Conservation (phyloP, 805 yeast species). For the Candida railenensis region DNA sequence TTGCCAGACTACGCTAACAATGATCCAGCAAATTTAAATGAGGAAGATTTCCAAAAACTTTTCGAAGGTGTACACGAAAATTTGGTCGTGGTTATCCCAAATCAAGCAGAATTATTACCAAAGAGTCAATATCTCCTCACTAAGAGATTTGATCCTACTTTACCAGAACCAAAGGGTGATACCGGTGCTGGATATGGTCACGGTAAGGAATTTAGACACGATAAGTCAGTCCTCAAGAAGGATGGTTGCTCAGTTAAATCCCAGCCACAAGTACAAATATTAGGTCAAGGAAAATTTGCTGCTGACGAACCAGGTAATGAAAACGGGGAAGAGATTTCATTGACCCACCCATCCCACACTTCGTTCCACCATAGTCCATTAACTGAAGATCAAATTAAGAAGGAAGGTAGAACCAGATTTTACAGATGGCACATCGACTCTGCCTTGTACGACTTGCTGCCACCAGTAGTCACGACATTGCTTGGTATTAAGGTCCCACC, state of each 20-base stretch:
- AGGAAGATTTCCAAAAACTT: slow-evolving; percentile 61
- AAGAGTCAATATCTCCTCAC: slow-evolving; percentile 75
- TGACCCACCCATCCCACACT: slow-evolving; percentile 84
- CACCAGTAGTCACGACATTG: slow-evolving; percentile 83
- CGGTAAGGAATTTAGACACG: slow-evolving; percentile 63
- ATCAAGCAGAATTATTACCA: slow-evolving; percentile 67
- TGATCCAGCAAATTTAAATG: slow-evolving; percentile 70
- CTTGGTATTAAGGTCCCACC: slow-evolving; percentile 82
- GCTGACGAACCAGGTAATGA: slow-evolving; percentile 55
- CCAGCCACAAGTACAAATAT: slow-evolving; percentile 88
- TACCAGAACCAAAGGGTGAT: slow-evolving; percentile 38
- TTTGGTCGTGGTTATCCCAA: slow-evolving; percentile 73
- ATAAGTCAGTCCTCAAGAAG: slow-evolving; percentile 63
- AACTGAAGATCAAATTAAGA: slow-evolving; percentile 59
- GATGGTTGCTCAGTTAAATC: slow-evolving; percentile 79
- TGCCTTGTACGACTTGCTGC: slow-evolving; percentile 81
- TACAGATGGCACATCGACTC: slow-evolving; percentile 96
- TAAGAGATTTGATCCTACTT: slow-evolving; percentile 72
- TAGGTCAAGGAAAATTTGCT: slow-evolving; percentile 76
- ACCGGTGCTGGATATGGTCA: slow-evolving; percentile 70
- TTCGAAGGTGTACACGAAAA: slow-evolving; percentile 65
- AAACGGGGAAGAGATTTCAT: slow-evolving; percentile 56
- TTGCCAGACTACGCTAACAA: slow-evolving; percentile 64
- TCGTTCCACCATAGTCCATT: slow-evolving; percentile 72
- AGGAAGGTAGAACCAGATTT: slow-evolving; percentile 67